Conservation (phyloP, 2,329 filamentous ascomycete species). For the Coniochaeta prunicola region DNA sequence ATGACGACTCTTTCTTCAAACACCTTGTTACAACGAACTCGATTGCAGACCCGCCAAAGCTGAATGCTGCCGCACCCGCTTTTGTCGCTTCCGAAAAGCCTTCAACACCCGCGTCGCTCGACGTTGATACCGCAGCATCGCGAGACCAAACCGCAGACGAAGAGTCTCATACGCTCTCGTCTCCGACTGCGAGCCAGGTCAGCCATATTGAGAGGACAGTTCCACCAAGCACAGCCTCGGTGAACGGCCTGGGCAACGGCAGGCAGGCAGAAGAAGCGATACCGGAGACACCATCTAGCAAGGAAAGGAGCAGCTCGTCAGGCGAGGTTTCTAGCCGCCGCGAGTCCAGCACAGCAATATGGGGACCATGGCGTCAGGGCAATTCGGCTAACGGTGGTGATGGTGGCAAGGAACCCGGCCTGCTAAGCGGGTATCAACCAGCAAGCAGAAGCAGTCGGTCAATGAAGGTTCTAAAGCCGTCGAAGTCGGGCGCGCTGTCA, state of each 20-base stretch:
- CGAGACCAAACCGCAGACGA: slow-evolving; percentile 18
- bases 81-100: slow-evolving; percentile 27
- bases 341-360: slow-evolving; percentile 50
- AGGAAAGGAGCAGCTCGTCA: slow-evolving; percentile 20
- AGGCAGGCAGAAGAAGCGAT: slow-evolving; percentile 26
- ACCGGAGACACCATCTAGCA: slow-evolving; percentile 17
- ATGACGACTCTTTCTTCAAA: slow-evolving; percentile 77
- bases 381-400: slow-evolving; percentile 38
- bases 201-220: slow-evolving; percentile 25
- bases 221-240: slow-evolving; percentile 29
- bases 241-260: slow-evolving; percentile 31
- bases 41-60: slow-evolving; percentile 46
- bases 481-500: slow-evolving; percentile 46
- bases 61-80: slow-evolving; percentile 45
- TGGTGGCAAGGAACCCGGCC: slow-evolving; percentile 42
- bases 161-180: slow-evolving; percentile 19
- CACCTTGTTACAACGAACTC: slow-evolving; percentile 59
- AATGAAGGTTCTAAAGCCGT: slow-evolving; percentile 87
- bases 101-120: slow-evolving; percentile 10
- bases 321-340: slow-evolving; percentile 25
- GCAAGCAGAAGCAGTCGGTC: slow-evolving; percentile 52
- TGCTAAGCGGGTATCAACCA: slow-evolving; percentile 63
- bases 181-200: slow-evolving; percentile 28
- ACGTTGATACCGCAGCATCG: slow-evolving; percentile 13
- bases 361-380: slow-evolving; percentile 64